These are phyloP conservation scores for Colletotrichum liaoningense DNA, from an alignment of 2,329 filamentous ascomycete genomes.

Conservation along the genomic window DNA sequence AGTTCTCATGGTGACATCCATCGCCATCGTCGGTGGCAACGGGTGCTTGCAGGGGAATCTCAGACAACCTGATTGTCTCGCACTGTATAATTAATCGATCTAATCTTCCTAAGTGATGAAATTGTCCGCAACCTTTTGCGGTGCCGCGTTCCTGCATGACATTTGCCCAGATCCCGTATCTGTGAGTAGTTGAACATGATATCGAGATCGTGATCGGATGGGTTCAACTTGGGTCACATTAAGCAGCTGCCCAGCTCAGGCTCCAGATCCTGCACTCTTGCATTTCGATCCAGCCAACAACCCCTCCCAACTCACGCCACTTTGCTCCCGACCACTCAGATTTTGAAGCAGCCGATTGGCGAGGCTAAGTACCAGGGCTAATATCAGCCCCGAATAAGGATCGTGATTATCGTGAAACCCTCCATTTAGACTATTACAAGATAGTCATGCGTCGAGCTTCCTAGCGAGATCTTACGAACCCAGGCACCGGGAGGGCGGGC, in stretches of 20 bases:
- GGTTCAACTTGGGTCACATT: neutral
- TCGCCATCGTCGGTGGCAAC: neutral
- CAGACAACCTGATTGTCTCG: neutral
- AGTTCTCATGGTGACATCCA: neutral
- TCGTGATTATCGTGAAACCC: slow-evolving; percentile 9
- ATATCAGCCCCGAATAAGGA: neutral
- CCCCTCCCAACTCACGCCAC: neutral
- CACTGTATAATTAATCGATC: neutral
- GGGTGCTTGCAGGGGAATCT: neutral
- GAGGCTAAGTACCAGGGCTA: neutral
- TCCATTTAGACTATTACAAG: neutral
- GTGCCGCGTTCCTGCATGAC: neutral
- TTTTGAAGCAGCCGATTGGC: neutral
- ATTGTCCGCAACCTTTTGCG: neutral
- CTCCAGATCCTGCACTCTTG: slow-evolving; percentile 31
- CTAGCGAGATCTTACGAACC: slow-evolving; percentile 17
- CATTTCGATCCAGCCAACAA: slow-evolving; percentile 31
- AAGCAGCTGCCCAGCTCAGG: neutral
- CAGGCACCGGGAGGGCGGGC: slow-evolving; percentile 10
- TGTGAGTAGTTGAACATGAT: neutral
- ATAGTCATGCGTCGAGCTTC: neutral
- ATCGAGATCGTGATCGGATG: neutral
- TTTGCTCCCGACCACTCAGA: neutral
- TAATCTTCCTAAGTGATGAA: neutral
- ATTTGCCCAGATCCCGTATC: neutral